These are phyloP conservation scores for Cryphonectria parasitica DNA, from an alignment of 2,329 filamentous ascomycete genomes.

Conservation along the genomic window DNA sequence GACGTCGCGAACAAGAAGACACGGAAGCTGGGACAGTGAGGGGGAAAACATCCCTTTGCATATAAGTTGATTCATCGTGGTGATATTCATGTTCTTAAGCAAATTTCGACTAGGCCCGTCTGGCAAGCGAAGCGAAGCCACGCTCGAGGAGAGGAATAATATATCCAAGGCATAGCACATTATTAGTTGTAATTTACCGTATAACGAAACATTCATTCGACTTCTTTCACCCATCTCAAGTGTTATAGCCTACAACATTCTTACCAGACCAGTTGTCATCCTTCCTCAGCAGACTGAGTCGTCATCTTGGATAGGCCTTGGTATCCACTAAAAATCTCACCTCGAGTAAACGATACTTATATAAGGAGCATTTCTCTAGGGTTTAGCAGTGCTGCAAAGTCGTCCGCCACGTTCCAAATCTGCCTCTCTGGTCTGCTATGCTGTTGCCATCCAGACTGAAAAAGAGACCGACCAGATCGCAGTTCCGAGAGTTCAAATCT, in stretches of 20 bases:
- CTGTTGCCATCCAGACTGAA: no score
- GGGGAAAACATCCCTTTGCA: background rate
- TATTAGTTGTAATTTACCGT: background rate
- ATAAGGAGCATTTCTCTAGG: background rate
- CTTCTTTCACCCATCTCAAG: background rate
- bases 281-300: no score
- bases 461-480: no score
- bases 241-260: background rate
- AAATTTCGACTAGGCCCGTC: background rate
- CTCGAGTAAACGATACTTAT: background rate
- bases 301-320: no score
- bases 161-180: background rate
- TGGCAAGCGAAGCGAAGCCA: background rate
- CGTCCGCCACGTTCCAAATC: background rate
- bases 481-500: no score
- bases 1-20: slow-evolving; percentile 74
- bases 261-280: background rate
- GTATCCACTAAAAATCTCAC: no score
- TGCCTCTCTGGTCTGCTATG: no score
- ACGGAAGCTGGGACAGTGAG: slow-evolving; percentile 56
- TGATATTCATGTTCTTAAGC: background rate
- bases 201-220: background rate
- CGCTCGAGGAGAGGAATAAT: background rate
- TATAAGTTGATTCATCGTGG: background rate
- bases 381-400: no score